Base-by-base conservation (phyloP, 176 grass and related monocot genomes). In the Cenchrus purpureus region DNA sequence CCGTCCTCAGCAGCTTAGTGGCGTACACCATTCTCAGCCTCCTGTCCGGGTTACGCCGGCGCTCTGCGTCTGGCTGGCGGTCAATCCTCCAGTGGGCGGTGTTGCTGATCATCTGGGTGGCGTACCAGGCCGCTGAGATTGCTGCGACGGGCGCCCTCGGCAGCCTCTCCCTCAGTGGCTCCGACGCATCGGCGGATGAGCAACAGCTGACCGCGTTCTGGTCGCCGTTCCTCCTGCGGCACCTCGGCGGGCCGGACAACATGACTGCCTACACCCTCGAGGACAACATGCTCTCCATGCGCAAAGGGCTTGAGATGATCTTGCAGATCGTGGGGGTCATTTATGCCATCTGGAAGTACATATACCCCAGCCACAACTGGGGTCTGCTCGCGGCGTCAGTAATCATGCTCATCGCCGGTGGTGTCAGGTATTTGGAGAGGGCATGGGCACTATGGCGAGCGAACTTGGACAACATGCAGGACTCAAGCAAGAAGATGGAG, bases 251-350 rank as follows among this genome's bases (percentile, higher is more conserved):
- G 15, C 65, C 65, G 13, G 65, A 68, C 65, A 68, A 68, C 65
- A 3, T 68, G 15, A 43, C 15, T 0, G 34, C 65, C 10, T 68
- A 42, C 42, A 1, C 65, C 17, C 34, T 44, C 15, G 72, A 74
- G 50, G 72, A 60, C 55, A 44, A 44, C 54, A 77, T 6, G 52
- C 31, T 76, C 53, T 76, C 31, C 53, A 0, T 6, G 10, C 54
- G 74, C 10, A 11, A 22, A 13, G 1, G 0, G 1, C 0, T 43
- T 0, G 17, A 59, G 8, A 13, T 58, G 9, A 3, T 19, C 9
- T 0, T 34, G 3, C 3, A 43, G 8, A 0, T 76, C 3, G 0
- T 10, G 1, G 73, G 53, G 5, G 8, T 40, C 4, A 0, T 5
- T 0, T 57, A 58, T 5, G 34, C 50, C 15, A 8, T 76, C 8